Percentiles rank a stretch among this genome's conserved stretches.
Conservation (phyloP, 257 asterid species). For the Solanum medicagineum region DNA sequence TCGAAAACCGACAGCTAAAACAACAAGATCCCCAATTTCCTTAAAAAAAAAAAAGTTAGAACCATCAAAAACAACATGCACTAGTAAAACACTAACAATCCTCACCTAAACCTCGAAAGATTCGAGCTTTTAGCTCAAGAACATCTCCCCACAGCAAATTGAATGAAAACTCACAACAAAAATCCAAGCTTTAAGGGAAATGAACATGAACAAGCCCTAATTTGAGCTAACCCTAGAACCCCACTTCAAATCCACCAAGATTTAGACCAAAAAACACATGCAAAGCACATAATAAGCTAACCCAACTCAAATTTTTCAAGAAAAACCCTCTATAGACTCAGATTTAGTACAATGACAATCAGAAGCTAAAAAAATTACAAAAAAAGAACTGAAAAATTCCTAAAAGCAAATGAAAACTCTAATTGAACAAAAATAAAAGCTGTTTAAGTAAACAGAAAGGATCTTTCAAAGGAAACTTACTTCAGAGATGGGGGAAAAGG, state of each 20-base stretch:
- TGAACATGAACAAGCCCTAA: slow-evolving; percentile 27
- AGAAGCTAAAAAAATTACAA: not conserved
- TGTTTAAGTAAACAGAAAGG: not conserved
- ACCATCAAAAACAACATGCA: not conserved
- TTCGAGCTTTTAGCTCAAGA: slow-evolving; percentile 1
- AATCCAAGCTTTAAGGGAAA: not conserved
- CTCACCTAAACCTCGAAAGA: not conserved
- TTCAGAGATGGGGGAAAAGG: not conserved
- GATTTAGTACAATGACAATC: not conserved
- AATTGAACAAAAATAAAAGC: not conserved
- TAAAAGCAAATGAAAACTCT: not conserved
- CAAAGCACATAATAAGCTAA: not conserved
- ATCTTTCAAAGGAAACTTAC: not conserved
- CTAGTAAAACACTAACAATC: not conserved
- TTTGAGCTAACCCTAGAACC: slow-evolving; percentile 15
- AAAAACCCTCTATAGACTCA: not conserved
- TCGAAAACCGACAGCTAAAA: not conserved
- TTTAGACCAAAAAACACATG: not conserved
- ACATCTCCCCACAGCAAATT: slow-evolving; percentile 10
- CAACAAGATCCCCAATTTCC: not conserved
- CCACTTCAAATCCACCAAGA: not conserved
- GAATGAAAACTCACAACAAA: not conserved
- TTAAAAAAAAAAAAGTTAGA: not conserved
- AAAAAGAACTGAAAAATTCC: not conserved
- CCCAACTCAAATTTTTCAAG: not conserved